Evolutionary conservation across 805 yeast genomes (phyloP).

Genomic region (Blastobotrys muscicola): DNA sequence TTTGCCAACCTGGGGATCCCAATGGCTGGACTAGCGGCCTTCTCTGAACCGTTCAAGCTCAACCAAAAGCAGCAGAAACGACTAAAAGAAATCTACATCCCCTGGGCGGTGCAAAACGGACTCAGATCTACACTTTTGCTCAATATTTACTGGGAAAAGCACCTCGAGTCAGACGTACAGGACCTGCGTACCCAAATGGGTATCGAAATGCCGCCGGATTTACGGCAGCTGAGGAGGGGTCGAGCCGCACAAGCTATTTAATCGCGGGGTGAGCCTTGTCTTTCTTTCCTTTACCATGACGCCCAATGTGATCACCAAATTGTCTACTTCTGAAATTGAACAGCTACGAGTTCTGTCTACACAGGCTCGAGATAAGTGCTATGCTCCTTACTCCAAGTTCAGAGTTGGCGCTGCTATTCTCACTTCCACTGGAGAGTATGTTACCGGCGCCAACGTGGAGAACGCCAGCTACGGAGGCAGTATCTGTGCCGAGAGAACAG

Average conservation of each 20-base stretch:
- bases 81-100: slow-evolving; percentile 62
- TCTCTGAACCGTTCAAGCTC: slow-evolving; percentile 79
- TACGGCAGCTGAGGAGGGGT: slow-evolving; percentile 48
- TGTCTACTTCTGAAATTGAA: not conserved
- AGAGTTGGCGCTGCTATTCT: slow-evolving; percentile 77
- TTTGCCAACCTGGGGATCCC: slow-evolving; percentile 88
- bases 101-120: slow-evolving; percentile 80
- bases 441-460: slow-evolving; percentile 82
- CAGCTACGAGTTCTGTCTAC: not conserved
- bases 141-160: slow-evolving; percentile 87
- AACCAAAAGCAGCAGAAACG: slow-evolving; percentile 52
- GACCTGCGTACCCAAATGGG: slow-evolving; percentile 66
- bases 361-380: slow-evolving; percentile 43
- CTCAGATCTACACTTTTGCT: slow-evolving; percentile 64
- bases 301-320: not conserved
- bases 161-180: slow-evolving; percentile 59
- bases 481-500: slow-evolving; percentile 69
- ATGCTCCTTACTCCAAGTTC: slow-evolving; percentile 67
- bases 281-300: not conserved
- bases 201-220: slow-evolving; percentile 69
- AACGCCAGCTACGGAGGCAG: slow-evolving; percentile 82
- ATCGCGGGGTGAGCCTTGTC: not conserved
- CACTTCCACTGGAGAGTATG: slow-evolving; percentile 37
- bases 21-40: slow-evolving; percentile 88
- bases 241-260: too few relatives aligned